These are phyloP conservation scores for Trichoderma sp. DNA, from an alignment of 2,329 filamentous ascomycete genomes.

Conservation along the genomic window DNA sequence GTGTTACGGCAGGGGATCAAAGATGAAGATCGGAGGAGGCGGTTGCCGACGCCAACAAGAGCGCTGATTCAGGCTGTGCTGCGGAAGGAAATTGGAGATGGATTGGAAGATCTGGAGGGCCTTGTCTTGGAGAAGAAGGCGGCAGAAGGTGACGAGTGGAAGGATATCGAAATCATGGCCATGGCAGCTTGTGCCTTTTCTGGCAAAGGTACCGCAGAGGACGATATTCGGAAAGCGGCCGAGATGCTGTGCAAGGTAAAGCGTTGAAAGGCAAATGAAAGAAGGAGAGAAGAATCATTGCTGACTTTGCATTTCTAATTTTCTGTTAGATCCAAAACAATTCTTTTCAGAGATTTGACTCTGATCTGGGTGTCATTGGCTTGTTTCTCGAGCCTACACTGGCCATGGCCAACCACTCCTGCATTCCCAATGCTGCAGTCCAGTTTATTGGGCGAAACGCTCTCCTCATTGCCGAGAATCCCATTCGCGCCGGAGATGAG, in stretches of 20 bases:
- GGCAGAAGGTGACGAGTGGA: constrained; percentile 43
- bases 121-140: constrained; percentile 49
- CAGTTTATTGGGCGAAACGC: constrained; percentile 58
- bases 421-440: constrained; percentile 62
- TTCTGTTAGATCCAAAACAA: constrained; percentile 60
- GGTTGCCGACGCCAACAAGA: constrained; percentile 59
- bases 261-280: neutral
- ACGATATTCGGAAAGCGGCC: constrained; percentile 46
- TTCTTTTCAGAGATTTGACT: constrained; percentile 60
- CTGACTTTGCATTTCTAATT: neutral
- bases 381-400: constrained; percentile 60
- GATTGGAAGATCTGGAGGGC: constrained; percentile 49
- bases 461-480: constrained; percentile 53
- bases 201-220: constrained; percentile 43
- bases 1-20: constrained; percentile 42
- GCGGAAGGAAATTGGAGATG: constrained; percentile 41
- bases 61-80: constrained; percentile 58
- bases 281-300: neutral
- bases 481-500: constrained; percentile 58
- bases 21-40: constrained; percentile 32
- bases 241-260: constrained; percentile 59
- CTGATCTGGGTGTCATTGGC: constrained; percentile 56
- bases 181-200: constrained; percentile 48
- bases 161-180: constrained; percentile 55
- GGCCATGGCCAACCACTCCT: constrained; percentile 67